These are phyloP conservation scores for Prototheca cutis DNA, from an alignment of 163 green algal species.

Conservation along the genomic window DNA sequence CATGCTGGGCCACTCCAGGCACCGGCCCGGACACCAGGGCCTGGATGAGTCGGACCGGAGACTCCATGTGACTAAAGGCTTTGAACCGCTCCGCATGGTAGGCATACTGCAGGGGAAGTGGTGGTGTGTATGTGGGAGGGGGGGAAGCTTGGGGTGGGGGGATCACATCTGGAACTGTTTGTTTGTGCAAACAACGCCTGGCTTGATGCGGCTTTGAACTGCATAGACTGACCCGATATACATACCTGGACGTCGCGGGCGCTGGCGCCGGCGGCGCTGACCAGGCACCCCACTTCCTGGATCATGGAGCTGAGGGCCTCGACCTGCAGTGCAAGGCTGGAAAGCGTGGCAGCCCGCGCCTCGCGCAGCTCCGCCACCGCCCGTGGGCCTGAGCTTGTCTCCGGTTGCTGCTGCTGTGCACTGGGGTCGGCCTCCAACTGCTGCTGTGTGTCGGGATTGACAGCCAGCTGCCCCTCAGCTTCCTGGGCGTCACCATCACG, in stretches of 20 bases:
- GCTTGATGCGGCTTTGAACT: no score
- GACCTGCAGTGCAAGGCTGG: conserved; percentile 27
- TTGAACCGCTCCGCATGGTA: conserved; percentile 41
- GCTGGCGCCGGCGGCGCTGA: conserved; percentile 32
- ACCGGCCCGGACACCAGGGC: no score
- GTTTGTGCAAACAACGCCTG: no score
- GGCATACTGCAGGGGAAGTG: conserved; percentile 22
- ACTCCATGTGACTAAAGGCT: conserved; percentile 46
- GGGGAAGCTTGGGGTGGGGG: no score
- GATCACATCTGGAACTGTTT: no score
- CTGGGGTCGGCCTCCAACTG: background rate
- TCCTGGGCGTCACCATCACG: background rate
- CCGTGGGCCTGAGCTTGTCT: no score
- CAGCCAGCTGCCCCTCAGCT: no score
- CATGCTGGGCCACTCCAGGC: no score
- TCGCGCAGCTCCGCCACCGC: conserved; percentile 16
- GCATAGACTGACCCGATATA: no score
- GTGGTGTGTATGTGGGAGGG: background rate
- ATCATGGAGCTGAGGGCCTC: conserved; percentile 42
- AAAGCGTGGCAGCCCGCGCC: conserved; percentile 13
- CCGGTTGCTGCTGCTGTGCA: background rate
- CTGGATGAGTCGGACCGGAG: conserved; percentile 45
- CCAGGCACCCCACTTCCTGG: conserved; percentile 40
- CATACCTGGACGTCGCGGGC: conserved; percentile 36
- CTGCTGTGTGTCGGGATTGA: background rate